Conservation (phyloP, 805 yeast genomes). For the Lipomyces spencermartinsiae region DNA sequence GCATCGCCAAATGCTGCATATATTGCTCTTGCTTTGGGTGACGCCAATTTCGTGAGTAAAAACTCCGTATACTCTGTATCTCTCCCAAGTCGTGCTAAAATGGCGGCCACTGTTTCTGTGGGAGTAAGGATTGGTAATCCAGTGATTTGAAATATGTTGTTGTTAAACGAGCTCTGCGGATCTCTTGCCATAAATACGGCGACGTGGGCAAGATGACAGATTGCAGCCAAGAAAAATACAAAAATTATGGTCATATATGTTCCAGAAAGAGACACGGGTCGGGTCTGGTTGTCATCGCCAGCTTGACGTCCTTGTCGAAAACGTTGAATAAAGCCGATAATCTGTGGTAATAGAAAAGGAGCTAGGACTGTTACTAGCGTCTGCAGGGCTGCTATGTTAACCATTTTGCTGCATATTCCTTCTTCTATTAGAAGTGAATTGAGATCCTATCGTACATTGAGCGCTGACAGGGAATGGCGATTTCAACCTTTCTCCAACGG, state of each 20-base stretch:
- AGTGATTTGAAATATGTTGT: background rate
- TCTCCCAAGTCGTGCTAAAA: background rate
- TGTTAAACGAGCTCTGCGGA: background rate
- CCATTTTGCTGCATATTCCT: background rate
- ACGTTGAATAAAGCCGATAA: background rate
- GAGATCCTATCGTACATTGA: background rate
- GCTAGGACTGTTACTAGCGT: background rate
- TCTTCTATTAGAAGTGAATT: background rate
- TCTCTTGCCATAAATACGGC: background rate
- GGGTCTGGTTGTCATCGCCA: background rate
- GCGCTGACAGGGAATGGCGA: background rate
- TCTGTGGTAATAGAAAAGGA: background rate
- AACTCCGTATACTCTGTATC: background rate
- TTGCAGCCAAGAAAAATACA: background rate
- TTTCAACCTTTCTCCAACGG: no score
- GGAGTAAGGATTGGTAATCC: slow-evolving; percentile 4
- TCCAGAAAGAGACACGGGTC: background rate
- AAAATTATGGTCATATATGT: background rate
- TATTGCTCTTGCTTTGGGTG: background rate
- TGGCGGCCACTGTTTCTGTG: background rate
- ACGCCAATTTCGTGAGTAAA: background rate
- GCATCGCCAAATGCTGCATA: background rate
- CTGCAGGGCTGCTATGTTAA: background rate
- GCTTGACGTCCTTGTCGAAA: background rate
- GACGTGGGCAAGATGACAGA: background rate